Conservation (phyloP, 2,329 filamentous ascomycete species). For the Apiospora malaysiana region DNA sequence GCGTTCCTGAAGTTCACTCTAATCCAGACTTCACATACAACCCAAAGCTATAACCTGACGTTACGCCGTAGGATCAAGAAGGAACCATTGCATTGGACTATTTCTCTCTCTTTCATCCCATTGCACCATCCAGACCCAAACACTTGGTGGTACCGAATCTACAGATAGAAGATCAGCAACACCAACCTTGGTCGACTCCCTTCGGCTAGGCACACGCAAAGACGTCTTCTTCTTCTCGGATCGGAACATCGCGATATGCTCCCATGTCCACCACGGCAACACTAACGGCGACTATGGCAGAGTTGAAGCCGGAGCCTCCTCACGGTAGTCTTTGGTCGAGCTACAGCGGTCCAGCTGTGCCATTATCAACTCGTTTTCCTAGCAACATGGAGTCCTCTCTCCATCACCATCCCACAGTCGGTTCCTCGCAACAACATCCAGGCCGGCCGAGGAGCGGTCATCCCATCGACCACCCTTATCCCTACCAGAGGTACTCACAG, state of each 20-base stretch:
- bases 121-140: slow-evolving; percentile 13
- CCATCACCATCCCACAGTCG: slow-evolving; percentile 50
- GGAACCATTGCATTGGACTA: slow-evolving; percentile 18
- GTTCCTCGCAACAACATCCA: slow-evolving; percentile 53
- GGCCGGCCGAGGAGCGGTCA: slow-evolving; percentile 58
- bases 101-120: slow-evolving; percentile 2
- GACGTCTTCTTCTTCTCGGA: slow-evolving; percentile 19
- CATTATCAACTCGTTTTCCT: slow-evolving; percentile 58
- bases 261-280: slow-evolving; percentile 67
- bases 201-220: slow-evolving; percentile 5
- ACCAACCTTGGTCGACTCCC: slow-evolving; percentile 11
- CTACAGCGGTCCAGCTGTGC: slow-evolving; percentile 59
- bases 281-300: slow-evolving; percentile 68
- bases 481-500: slow-evolving; percentile 60
- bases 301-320: slow-evolving; percentile 64
- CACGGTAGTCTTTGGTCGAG: slow-evolving; percentile 64
- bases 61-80: slow-evolving; percentile 14
- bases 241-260: slow-evolving; percentile 47
- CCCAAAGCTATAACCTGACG: slow-evolving; percentile 15
- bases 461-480: slow-evolving; percentile 58
- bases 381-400: slow-evolving; percentile 57
- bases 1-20: slow-evolving; percentile 20
- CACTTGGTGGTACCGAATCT: slow-evolving; percentile 3
- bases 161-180: slow-evolving; percentile 10
- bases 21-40: slow-evolving; percentile 19